Evolutionary conservation across 352 stramenopile species (phyloP).

Genomic region (Phytophthora pisi): DNA sequence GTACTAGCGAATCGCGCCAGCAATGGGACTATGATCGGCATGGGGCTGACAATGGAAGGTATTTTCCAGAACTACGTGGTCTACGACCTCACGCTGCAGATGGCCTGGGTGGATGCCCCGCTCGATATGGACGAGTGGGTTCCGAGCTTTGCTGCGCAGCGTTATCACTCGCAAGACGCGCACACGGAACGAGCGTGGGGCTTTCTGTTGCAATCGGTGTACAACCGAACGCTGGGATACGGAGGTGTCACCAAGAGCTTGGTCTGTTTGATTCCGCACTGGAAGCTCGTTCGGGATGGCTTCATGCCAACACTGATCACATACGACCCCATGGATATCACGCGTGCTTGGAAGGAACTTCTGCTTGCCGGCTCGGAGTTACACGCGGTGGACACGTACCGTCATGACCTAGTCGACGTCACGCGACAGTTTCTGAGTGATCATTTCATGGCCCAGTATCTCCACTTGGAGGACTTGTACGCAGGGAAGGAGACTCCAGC

Average conservation of each 20-base stretch:
- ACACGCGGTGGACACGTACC: slow-evolving; percentile 55
- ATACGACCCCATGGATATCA: slow-evolving; percentile 72
- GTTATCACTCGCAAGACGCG: slow-evolving; percentile 64
- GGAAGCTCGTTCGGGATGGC: slow-evolving; percentile 60
- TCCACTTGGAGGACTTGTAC: slow-evolving; percentile 63
- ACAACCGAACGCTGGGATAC: slow-evolving; percentile 71
- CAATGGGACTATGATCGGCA: slow-evolving; percentile 72
- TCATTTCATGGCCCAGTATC: slow-evolving; percentile 62
- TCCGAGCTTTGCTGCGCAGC: slow-evolving; percentile 54
- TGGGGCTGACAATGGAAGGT: slow-evolving; percentile 85
- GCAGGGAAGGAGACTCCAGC: slow-evolving; percentile 31
- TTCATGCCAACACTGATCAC: slow-evolving; percentile 81
- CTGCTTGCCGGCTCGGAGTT: slow-evolving; percentile 51
- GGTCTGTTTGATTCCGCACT: slow-evolving; percentile 69
- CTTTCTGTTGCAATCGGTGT: slow-evolving; percentile 61
- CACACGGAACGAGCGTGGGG: slow-evolving; percentile 62
- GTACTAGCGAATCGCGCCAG: slow-evolving; percentile 48
- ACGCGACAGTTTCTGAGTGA: slow-evolving; percentile 79
- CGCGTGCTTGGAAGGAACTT: slow-evolving; percentile 62
- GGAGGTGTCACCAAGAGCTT: slow-evolving; percentile 82
- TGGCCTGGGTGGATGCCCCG: slow-evolving; percentile 61
- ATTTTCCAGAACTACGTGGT: slow-evolving; percentile 90
- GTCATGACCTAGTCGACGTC: slow-evolving; percentile 83
- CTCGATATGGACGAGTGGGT: slow-evolving; percentile 58
- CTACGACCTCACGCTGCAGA: slow-evolving; percentile 79